A percentile compares a stretch with the other conserved stretches of the same genome.
phyloP scores from a whole-genome alignment of 2,329 filamentous ascomycete genomes.

The Lachnellula occidentalis region DNA sequence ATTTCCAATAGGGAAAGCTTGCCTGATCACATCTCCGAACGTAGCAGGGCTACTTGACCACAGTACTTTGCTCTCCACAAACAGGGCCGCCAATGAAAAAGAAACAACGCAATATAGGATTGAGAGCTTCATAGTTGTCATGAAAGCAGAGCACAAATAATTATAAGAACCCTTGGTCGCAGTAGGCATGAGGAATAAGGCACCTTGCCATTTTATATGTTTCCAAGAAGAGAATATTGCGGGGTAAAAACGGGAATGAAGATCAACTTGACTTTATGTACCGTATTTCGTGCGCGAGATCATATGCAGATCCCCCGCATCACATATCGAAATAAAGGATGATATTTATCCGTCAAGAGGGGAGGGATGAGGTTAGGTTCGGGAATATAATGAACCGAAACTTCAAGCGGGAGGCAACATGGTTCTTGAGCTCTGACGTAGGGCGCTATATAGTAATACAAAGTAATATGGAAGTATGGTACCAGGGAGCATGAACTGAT shows the following conservation, averaged over 20 bases:
- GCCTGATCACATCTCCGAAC: slow-evolving; percentile 28
- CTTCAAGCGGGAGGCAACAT: neutral
- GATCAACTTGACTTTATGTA: neutral
- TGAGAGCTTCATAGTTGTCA: neutral
- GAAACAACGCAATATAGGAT: neutral
- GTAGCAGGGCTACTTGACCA: slow-evolving; percentile 17
- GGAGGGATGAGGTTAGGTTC: neutral
- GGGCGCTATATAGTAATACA: neutral
- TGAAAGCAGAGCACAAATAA: neutral
- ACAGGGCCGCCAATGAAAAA: neutral
- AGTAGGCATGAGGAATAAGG: neutral
- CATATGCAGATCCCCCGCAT: neutral
- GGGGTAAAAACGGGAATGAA: neutral
- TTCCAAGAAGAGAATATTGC: neutral
- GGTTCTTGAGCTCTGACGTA: neutral
- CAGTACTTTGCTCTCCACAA: neutral
- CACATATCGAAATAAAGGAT: neutral
- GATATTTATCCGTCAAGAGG: neutral
- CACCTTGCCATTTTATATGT: neutral
- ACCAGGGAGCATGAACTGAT: no score
- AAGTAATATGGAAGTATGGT: neutral
- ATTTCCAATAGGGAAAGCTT: slow-evolving; percentile 44
- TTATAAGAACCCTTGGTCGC: neutral
- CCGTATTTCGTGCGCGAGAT: neutral
- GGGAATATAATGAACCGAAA: neutral